Evolutionary conservation across 1,139 yeast species (phyloP).

Genomic region (Lodderomyces orthopsilosis): DNA sequence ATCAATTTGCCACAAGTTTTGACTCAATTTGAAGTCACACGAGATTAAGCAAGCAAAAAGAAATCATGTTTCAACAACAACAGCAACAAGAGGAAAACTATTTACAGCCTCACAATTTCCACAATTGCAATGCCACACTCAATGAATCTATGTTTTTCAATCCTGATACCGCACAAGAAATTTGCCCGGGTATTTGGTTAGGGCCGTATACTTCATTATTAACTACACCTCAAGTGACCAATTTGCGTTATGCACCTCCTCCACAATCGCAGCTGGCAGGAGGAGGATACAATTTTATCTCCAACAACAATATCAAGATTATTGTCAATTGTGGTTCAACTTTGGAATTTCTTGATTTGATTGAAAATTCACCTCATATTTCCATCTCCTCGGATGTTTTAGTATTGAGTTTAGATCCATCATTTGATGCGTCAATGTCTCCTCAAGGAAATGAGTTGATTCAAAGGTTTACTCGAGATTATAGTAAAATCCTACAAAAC

Average conservation of each 20-base stretch:
- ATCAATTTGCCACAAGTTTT: too few species aligned
- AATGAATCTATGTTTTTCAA: conserved; percentile 14
- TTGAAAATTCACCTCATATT: conserved; percentile 20
- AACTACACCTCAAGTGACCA: neutral
- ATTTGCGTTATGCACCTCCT: neutral
- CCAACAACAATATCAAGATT: conserved; percentile 33
- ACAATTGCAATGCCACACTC: conserved; percentile 7
- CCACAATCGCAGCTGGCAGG: neutral
- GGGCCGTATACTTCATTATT: conserved; percentile 23
- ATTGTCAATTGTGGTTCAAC: conserved; percentile 43
- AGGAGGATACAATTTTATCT: conserved; percentile 14
- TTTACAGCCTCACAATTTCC: conserved; percentile 7
- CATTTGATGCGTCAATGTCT: conserved; percentile 20
- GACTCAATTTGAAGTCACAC: neutral
- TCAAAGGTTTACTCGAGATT: conserved; percentile 25
- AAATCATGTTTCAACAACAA: conserved; percentile 5
- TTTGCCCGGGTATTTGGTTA: conserved; percentile 33
- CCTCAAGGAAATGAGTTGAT: conserved; percentile 15
- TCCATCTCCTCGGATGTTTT: conserved; percentile 39
- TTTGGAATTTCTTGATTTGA: conserved; percentile 23
- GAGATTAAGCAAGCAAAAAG: neutral
- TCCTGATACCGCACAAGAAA: conserved; percentile 20
- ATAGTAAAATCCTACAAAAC: conserved; percentile 38
- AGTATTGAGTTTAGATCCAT: conserved; percentile 39
- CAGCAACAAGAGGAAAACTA: conserved; percentile 3